A percentile compares a stretch with the other conserved stretches of the same genome.
phyloP scores from a whole-genome alignment of 2,329 filamentous ascomycete species.

The Chrysosphaeria jannelii region DNA sequence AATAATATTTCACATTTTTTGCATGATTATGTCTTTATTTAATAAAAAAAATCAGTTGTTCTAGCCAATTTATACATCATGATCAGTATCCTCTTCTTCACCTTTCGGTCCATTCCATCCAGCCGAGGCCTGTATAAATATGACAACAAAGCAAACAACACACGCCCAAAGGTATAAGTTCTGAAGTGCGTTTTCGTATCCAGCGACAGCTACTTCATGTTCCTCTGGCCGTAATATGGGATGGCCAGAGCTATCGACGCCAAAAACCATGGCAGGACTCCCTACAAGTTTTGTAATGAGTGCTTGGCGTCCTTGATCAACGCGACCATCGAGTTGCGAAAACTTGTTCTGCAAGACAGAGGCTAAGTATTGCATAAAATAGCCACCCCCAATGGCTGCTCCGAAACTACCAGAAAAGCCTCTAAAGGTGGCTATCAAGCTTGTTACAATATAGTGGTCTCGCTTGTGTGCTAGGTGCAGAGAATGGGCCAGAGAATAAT shows the following conservation, averaged over 20 bases:
- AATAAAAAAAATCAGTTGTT: not conserved
- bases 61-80: no score
- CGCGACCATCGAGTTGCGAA: slow-evolving; percentile 13
- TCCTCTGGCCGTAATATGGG: slow-evolving; percentile 11
- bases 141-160: slow-evolving; percentile 12
- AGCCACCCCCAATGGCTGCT: slow-evolving; percentile 46
- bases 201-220: slow-evolving; percentile 14
- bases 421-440: slow-evolving; percentile 48
- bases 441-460: slow-evolving; percentile 46
- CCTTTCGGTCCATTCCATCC: slow-evolving; percentile 18
- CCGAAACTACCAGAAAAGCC: slow-evolving; percentile 62
- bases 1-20: slow-evolving; percentile 15
- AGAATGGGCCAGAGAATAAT: slow-evolving; percentile 57
- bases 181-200: slow-evolving; percentile 16
- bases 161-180: slow-evolving; percentile 18
- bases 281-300: slow-evolving; percentile 19
- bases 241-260: slow-evolving; percentile 7
- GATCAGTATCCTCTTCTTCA: no score
- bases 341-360: slow-evolving; percentile 26
- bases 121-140: slow-evolving; percentile 17
- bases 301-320: slow-evolving; percentile 6
- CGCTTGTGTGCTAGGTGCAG: slow-evolving; percentile 37
- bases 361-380: slow-evolving; percentile 34
- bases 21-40: not conserved
- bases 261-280: slow-evolving; percentile 18